Evolutionary conservation across 129 eudicot species (phyloP), one percentile per base, ranked within the genome.

Genomic region (Dittrichia graveolens): DNA sequence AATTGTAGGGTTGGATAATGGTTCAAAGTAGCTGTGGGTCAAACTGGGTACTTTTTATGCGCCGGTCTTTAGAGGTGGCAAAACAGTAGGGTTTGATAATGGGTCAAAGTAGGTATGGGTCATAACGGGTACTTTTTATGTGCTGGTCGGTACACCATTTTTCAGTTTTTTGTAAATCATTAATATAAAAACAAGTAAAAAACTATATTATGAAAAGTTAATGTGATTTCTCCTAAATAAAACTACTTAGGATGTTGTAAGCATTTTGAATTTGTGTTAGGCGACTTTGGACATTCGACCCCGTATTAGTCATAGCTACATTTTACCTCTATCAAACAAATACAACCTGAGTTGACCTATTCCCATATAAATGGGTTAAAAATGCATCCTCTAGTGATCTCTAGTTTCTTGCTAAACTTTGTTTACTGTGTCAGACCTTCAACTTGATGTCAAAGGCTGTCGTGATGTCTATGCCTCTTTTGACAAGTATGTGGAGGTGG

Each of bases 401-500:
- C 44, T 18, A 67, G 45, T 18, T 43, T 41, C 74, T 69, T 53
- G 43, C 24, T 61, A 15, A 42, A 19, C 15, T 54, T 9, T 47
- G 38, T 80, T n/a, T 58, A n/a, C 45, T 63, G 65, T 74, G 47
- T 35, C 85, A 92, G 98, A 93, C 84, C 88, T 93, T 72, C 98
- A 93, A 79, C 98, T 93, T 82, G 98, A 89, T 84, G 98, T 94
- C 11, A 94, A 94, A 87, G 98, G 96, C 13, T 94, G 96, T 66
- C 89, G 91, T 24, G 98, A 94, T 77, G 90, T 94, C 40, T 94
- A 94, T 87, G 96, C 95, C 39, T 94, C 98, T 54, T 94, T 94
- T 90, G 98, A 94, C 78, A 85, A 94, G 82, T 94, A 94, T 75
- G 98, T 94, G 71, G 98, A 94, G 73, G 98, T 90, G 66, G 98